Evolutionary conservation across 225 moss, liverwort and hornwort species (phyloP).

Genomic region (Takakia lepidozioides): DNA sequence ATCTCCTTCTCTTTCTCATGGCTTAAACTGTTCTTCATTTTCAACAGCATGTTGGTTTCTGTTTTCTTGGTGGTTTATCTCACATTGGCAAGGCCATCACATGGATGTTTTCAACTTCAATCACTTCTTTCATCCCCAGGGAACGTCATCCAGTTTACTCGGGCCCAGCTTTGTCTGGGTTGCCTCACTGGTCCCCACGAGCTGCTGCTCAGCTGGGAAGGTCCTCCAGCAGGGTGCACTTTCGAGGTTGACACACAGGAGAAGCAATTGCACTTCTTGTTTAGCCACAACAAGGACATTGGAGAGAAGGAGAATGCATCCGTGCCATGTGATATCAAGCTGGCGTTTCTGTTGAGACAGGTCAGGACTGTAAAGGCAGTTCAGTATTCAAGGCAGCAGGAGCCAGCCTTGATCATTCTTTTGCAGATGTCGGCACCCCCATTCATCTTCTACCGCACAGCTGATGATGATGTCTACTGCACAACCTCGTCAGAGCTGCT

Average conservation of each 20-base stretch:
- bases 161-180: conserved; percentile 55
- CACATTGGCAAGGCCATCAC: too few relatives aligned
- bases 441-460: conserved; percentile 57
- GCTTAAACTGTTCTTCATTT: too few relatives aligned
- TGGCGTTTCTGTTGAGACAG: conserved; percentile 42
- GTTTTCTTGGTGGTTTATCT: too few relatives aligned
- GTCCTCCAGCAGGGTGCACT: conserved; percentile 23
- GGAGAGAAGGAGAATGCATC: neutral
- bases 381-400: conserved; percentile 15
- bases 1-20: too few relatives aligned
- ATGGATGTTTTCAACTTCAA: too few relatives aligned
- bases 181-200: conserved; percentile 31
- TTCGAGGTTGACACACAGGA: conserved; percentile 36
- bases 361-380: conserved; percentile 48
- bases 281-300: conserved; percentile 17
- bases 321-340: conserved; percentile 47
- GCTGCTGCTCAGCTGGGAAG: conserved; percentile 50
- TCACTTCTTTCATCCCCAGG: conserved; percentile 2
- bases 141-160: conserved; percentile 32
- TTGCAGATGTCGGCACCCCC: conserved; percentile 67
- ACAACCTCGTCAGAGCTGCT: conserved; percentile 34
- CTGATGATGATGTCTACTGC: conserved; percentile 56
- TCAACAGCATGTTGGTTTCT: too few relatives aligned
- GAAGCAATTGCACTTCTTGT: conserved; percentile 39
- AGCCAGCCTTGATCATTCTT: conserved; percentile 39